Evolutionary conservation across 2,329 filamentous ascomycete species (phyloP), one percentile per base, ranked within the genome.

Genomic region (Exophiala sideris): DNA sequence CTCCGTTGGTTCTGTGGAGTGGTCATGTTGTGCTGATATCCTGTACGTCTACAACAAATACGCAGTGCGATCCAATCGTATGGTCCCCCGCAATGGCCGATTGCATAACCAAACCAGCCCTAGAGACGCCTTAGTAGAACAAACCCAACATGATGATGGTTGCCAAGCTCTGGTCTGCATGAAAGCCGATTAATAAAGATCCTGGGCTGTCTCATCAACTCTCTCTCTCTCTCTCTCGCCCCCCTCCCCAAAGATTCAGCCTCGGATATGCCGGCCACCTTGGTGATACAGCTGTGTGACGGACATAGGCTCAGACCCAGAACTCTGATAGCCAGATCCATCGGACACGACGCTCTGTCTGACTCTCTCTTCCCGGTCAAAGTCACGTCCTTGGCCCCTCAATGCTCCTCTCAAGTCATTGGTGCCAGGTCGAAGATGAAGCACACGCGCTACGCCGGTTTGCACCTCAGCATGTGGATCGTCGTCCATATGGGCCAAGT

Each of bases 261-360:
- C 42, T 16, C 54, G 45, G 36, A 60, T 57, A 33, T 60, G 57
- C 18, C 54, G 45, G 3, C 51, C 39, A 18, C 52, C 39, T 39
- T 48, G 41, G 44, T 60, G 57, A 45, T 60, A 60, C 48, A 60
- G 16, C 44, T 60, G 57, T 7, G 57, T 52, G 9, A 60, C 57
- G 16, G 54, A 57, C 51, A 50, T 52, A 4, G 54, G 54, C 38
- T 60, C 57, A 24, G 57, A 60, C 29, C 52, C 57, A 29, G 56
- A 56, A 8, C 54, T 52, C 16, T 48, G 50, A 49, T 60, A 57
- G 3, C 54, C 57, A 24, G 54, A 57, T 32, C 33, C 46, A 41
- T 54, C 55, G 29, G 54, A 57, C 18, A 57, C 41, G 8, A 52
- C 36, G 16, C 57, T 60, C 24, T 60, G 40, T 40, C 57, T 33